Conservation (phyloP, 164 flowering plant species). For the Echeveria elegans region DNA sequence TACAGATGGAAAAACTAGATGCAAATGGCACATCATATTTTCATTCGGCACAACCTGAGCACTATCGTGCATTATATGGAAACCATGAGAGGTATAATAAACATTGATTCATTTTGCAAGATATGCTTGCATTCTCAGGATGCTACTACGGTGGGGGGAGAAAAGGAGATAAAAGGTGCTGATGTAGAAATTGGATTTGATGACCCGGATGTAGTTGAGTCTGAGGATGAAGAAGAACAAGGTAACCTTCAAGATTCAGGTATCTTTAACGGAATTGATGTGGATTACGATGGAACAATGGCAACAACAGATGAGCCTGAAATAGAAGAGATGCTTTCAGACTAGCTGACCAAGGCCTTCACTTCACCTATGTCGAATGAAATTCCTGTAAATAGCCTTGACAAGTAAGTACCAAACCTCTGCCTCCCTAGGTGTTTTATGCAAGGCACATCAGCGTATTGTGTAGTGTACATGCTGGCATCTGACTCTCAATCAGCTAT, state of each 20-base stretch:
- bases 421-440: neutral
- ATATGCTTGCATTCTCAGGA: constrained; percentile 6
- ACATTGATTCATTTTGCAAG: neutral
- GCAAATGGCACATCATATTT: neutral
- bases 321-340: constrained; percentile 77
- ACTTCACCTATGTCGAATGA: neutral
- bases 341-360: constrained; percentile 19
- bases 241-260: constrained; percentile 21
- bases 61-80: neutral
- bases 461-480: neutral
- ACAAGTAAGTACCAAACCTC: neutral
- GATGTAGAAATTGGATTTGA: constrained; percentile 39
- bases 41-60: neutral
- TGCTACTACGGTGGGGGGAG: constrained; percentile 9
- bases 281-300: constrained; percentile 29
- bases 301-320: constrained; percentile 52
- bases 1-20: neutral
- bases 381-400: neutral
- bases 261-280: constrained; percentile 22
- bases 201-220: constrained; percentile 38
- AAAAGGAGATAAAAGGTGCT: constrained; percentile 8
- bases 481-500: neutral
- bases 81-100: neutral
- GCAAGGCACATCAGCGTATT: neutral
- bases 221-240: constrained; percentile 50